Percentiles rank a stretch among this genome's conserved stretches.
Conservation (phyloP, 345 rosid species). For the Fremontodendron californicum region DNA sequence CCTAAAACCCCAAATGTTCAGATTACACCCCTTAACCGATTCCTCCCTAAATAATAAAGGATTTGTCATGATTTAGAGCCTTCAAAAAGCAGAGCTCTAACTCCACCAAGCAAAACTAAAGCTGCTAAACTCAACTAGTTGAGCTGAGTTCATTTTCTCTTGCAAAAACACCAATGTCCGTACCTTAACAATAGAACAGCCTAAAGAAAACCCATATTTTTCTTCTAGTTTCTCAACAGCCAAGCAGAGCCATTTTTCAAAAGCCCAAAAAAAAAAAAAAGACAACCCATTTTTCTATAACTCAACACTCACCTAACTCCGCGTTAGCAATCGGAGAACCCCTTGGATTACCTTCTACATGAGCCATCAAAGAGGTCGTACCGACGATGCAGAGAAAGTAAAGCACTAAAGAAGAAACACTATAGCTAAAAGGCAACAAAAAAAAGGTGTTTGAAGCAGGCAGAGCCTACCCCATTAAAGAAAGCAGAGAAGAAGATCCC, state of each 20-base stretch:
- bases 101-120: not conserved
- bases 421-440: not conserved
- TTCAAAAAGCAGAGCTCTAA: no score
- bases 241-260: slow-evolving; percentile 20
- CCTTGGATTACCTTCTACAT: slow-evolving; percentile 34
- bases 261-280: not conserved
- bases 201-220: slow-evolving; percentile 8
- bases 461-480: slow-evolving; percentile 46
- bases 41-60: no score
- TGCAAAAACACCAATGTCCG: not conserved
- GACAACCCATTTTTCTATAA: not conserved
- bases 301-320: slow-evolving; percentile 34
- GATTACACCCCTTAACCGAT: no score
- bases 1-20: no score
- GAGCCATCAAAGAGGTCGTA: slow-evolving; percentile 37
- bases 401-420: not conserved
- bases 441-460: slow-evolving; percentile 18
- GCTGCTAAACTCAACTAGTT: not conserved
- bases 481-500: slow-evolving; percentile 25
- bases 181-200: not conserved
- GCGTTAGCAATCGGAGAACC: slow-evolving; percentile 26
- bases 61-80: not conserved
- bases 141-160: not conserved
- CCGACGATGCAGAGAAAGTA: not conserved
- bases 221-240: slow-evolving; percentile 12